Base-by-base conservation (phyloP, 495 filamentous ascomycete genomes). In the Penicillium argentinense region DNA sequence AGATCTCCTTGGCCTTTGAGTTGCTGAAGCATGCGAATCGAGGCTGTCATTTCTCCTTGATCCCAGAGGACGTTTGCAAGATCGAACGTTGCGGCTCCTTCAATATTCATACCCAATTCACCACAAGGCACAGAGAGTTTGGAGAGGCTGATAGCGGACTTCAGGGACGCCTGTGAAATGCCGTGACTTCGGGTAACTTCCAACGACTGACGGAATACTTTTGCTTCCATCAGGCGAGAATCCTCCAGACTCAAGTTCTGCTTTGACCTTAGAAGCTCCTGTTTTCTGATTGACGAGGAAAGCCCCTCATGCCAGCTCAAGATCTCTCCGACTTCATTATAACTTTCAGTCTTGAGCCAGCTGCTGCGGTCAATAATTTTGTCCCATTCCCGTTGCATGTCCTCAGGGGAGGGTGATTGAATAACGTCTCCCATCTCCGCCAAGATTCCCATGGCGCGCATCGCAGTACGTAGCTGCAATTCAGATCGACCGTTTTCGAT, bases 11-110 rank as follows among this genome's bases (percentile, higher is more conserved):
- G 70, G 37, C 76, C 74, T 23, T 85, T 79, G 19, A 96, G 72
- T 28, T 82, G 76, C 54, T 91, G 83, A 21, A 97, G 81, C 77
- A 97, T 91, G 29, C 81, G 75, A 38, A 99, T 95, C 1, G 95
- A 95, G 3, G 91, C 79, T n/a, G 84, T 79, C 76, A 88, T 87
- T 62, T 97, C 92, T 12, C 89, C 92, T 60, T 95, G 87, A 43
- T 92, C 90, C 93, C 93, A 99, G 11, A 99, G 71, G 29, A 95
- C 89, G 52, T 88, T 87, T 7, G 93, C 90, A 16, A 84, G 78
- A 63, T 97, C 93, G 33, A 88, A 77, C 48, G 80, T 79, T 18
- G 87, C 80, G 26, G 82, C 83, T 4, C 82, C 87, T 49, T 85
- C 83, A 38, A 96, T 80, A 50, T 83, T 77, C n/a, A 96, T 68